Evolutionary conservation across 257 asterid species (phyloP).

Genomic region (Przewalskia tangutica): DNA sequence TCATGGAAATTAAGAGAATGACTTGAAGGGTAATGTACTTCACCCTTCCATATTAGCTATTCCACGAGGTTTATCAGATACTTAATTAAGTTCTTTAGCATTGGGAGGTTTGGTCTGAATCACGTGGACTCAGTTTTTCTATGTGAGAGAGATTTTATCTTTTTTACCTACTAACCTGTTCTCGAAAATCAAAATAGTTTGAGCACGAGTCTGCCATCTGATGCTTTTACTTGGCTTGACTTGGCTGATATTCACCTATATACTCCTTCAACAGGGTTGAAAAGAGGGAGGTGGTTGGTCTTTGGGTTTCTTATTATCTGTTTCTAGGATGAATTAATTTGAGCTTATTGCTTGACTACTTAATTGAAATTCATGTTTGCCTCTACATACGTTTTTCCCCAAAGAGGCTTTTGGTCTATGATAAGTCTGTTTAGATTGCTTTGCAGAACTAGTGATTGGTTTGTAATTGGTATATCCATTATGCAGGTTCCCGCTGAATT

Average conservation of each 20-base stretch:
- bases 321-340: background rate
- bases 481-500: conserved; percentile 87
- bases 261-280: background rate
- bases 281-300: background rate
- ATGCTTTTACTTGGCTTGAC: background rate
- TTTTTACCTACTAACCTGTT: background rate
- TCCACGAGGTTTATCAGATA: background rate
- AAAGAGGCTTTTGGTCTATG: background rate
- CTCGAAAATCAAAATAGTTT: background rate
- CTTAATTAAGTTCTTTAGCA: background rate
- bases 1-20: background rate
- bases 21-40: background rate
- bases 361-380: background rate
- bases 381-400: background rate
- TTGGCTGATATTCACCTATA: background rate
- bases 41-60: background rate
- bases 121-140: background rate
- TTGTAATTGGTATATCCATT: conserved; percentile 8
- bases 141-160: background rate
- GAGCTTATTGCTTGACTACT: background rate
- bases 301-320: background rate
- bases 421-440: background rate
- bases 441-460: background rate
- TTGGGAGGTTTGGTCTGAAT: background rate
- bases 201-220: background rate